Evolutionary conservation across 1,284 basidiomycete genomes (phyloP), one percentile per base, ranked within the genome.

Genomic region (Pseudozyma sp.): DNA sequence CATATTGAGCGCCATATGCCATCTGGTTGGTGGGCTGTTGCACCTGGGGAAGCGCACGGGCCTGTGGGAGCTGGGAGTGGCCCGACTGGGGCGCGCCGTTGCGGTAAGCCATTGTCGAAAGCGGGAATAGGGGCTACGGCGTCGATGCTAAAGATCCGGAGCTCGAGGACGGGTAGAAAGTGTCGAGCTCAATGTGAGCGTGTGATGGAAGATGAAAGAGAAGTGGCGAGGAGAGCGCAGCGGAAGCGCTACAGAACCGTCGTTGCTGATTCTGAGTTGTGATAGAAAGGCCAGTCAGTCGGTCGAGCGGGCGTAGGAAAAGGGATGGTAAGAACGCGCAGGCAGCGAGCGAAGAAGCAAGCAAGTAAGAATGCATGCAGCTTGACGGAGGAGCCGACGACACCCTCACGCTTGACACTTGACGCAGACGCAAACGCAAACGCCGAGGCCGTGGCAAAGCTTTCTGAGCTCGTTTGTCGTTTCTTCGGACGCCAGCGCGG

Each of bases 1-100:
- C 75, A 35, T 72, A 80, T 54, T 80, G 78, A 4, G 78, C 78
- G 33, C 77, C 78, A 52, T 78, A 80, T 31, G 78, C 78, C 61
- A 76, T 74, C 61, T 75, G 68, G 19, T 72, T 68, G 54, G 76
- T 77, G 58, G 78, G 78, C 46, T 80, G 78, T 54, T 80, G 67
- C 3, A 69, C 67, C 29, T 80, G 78, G 17, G 78, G 78, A 34
- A 71, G 53, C 35, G 67, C 42, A 52, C 62, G 70, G 34, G 60
- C 46, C 42, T 70, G 68, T 2, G 64, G 64, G 29, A 68, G 58
- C 11, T 70, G 66, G 37, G 71, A 74, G 40, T 68, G 66, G 39
- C 69, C 65, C 45, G 60, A 53, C 29, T 55, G 40, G 37, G 70
- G 65, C 43, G 17, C 60, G 29, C 66, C 70, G 51, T 76, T 76